These are phyloP conservation scores for Sideroxylon spinosum DNA, from an alignment of 179 eudicot species.

Conservation along the genomic window DNA sequence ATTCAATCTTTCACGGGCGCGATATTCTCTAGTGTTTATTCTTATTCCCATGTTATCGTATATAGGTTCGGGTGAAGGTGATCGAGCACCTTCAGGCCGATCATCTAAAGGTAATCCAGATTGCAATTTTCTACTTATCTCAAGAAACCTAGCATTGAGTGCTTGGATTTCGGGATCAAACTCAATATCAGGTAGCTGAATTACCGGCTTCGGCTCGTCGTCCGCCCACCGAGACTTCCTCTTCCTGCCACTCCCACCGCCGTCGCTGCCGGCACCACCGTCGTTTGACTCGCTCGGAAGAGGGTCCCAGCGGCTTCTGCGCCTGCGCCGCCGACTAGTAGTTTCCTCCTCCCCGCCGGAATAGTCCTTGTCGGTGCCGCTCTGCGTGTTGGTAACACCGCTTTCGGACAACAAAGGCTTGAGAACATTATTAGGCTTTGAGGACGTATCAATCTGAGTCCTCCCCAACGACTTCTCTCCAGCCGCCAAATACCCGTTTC, in stretches of 20 bases:
- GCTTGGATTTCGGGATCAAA: constrained; percentile 79
- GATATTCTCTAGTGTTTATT: constrained; percentile 78
- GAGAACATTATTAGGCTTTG: constrained; percentile 9
- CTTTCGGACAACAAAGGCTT: constrained; percentile 40
- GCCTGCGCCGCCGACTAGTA: constrained; percentile 47
- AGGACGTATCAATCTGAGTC: background rate
- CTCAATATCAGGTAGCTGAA: constrained; percentile 70
- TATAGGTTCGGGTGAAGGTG: constrained; percentile 88
- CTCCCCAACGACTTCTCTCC: constrained; percentile 3
- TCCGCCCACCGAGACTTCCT: constrained; percentile 79
- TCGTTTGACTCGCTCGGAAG: constrained; percentile 37
- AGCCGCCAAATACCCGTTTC: background rate
- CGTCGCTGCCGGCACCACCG: constrained; percentile 23
- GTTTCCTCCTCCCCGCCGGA: constrained; percentile 86
- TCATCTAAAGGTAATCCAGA: constrained; percentile 71
- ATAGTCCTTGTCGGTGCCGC: constrained; percentile 47
- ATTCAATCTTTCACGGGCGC: constrained; percentile 71
- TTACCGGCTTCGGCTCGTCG: constrained; percentile 64
- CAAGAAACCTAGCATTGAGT: constrained; percentile 57
- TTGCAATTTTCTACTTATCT: constrained; percentile 73
- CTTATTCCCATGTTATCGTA: constrained; percentile 83
- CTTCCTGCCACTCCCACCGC: constrained; percentile 36
- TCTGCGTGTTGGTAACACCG: constrained; percentile 37
- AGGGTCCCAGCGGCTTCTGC: constrained; percentile 80
- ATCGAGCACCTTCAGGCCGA: constrained; percentile 76